Evolutionary conservation across 257 asterid species (phyloP).

Genomic region (Salvia splendens): DNA sequence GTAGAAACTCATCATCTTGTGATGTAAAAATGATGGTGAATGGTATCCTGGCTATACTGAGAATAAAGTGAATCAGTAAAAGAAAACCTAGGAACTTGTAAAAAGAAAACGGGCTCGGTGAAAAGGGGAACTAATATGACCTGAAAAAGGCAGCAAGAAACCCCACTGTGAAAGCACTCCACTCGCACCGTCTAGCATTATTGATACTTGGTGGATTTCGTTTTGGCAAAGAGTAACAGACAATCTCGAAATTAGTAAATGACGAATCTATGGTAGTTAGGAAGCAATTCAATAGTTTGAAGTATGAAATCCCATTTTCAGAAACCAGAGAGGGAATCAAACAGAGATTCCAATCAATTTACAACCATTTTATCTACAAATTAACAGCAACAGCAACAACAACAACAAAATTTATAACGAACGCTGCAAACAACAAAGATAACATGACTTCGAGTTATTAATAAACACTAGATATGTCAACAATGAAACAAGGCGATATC

Average conservation of each 20-base stretch:
- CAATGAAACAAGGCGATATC: no score
- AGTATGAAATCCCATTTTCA: neutral
- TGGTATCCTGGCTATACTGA: neutral
- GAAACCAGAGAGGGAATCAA: neutral
- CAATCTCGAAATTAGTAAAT: neutral
- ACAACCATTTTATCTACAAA: neutral
- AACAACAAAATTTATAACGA: no score
- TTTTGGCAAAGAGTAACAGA: neutral
- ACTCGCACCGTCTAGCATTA: neutral
- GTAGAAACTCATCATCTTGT: constrained; percentile 8
- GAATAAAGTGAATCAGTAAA: neutral
- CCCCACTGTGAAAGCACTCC: constrained; percentile 15
- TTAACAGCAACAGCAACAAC: neutral
- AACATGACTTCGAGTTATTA: neutral
- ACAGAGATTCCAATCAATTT: constrained; percentile 3
- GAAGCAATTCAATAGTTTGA: neutral
- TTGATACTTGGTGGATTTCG: neutral
- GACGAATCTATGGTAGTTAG: neutral
- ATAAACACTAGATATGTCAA: neutral
- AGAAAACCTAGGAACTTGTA: constrained; percentile 16
- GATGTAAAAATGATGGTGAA: neutral
- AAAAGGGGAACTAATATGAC: constrained; percentile 3
- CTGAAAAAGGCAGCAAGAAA: constrained; percentile 12
- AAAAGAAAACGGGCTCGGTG: neutral
- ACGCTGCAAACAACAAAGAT: no score